A percentile compares a stretch with the other conserved stretches of the same genome.
phyloP scores from a whole-genome alignment of 1,284 basidiomycete species.

The Vanrija humicola region DNA sequence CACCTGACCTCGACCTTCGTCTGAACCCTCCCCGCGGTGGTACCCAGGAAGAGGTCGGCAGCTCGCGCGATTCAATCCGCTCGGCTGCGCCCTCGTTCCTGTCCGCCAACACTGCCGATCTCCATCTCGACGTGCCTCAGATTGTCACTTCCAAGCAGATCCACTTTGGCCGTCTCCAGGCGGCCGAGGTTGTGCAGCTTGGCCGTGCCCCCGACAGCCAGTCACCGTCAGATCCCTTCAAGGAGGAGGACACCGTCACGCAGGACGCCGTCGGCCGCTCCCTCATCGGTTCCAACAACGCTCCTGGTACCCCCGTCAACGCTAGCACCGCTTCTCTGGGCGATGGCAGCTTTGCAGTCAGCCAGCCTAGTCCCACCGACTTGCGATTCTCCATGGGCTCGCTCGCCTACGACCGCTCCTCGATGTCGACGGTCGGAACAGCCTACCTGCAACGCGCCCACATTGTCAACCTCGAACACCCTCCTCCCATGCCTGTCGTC shows the following conservation, averaged over 20 bases:
- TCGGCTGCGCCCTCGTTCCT: conserved; percentile 46
- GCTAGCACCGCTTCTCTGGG: conserved; percentile 9
- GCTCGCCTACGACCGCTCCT: conserved; percentile 36
- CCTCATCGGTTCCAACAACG: background rate
- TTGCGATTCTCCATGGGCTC: conserved; percentile 49
- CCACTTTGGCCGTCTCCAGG: conserved; percentile 44
- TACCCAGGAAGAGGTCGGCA: conserved; percentile 6
- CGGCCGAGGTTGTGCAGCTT: conserved; percentile 47
- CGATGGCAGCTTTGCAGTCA: conserved; percentile 15
- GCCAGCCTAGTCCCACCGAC: conserved; percentile 27
- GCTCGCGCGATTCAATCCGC: conserved; percentile 33
- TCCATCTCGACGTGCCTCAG: conserved; percentile 46
- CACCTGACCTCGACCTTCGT: conserved; percentile 47
- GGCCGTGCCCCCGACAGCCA: conserved; percentile 6
- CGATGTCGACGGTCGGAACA: conserved; percentile 39
- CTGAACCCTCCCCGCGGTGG: conserved; percentile 22
- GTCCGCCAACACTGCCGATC: conserved; percentile 40
- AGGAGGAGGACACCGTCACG: background rate
- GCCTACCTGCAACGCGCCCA: background rate
- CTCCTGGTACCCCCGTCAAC: background rate
- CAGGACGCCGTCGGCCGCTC: no score
- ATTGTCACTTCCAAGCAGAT: conserved; percentile 48
- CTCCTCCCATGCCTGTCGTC: conserved; percentile 10
- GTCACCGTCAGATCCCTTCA: conserved; percentile 12
- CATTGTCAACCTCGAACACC: conserved; percentile 2